Evolutionary conservation across 257 asterid genomes (phyloP), one percentile per base, ranked within the genome.

Genomic region (Ligustrum vulgare): DNA sequence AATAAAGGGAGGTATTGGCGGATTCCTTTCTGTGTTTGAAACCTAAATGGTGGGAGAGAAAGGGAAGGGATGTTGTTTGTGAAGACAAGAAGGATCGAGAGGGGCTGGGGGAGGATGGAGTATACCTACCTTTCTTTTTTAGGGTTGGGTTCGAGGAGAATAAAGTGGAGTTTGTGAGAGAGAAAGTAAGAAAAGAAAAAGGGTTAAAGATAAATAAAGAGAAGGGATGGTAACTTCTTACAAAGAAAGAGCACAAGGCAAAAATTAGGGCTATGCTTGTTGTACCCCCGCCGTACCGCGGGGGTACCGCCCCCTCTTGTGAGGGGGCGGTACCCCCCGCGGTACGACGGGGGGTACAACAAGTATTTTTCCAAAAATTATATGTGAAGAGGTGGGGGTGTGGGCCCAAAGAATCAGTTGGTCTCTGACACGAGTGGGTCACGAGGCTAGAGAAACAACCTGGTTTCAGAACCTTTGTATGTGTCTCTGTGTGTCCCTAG

Each of bases 211-310:
- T 79, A 69, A 80, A 75, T 22, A 80, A 82, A 81, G 90, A 82
- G 78, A 75, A 78, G 82, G 85, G 80, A 86, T 88, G 88, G 89
- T 86, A 89, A 87, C 88, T 87, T 91, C 87, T 87, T 89, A 83
- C 88, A 89, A 91, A 84, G 90, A 89, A 91, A 84, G 89, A 86
- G 81, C 90, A 84, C n/a, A 88, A 91, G 86, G 89, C 63, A 79
- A 86, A 91, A 28, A 76, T 68, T 86, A 78, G n/a, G n/a, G n/a
- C n/a, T n/a, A n/a, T n/a, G n/a, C n/a, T n/a, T n/a, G n/a, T n/a
- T n/a, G n/a, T n/a, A n/a, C n/a, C n/a, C n/a, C n/a, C n/a, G n/a
- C n/a, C n/a, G n/a, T n/a, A n/a, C n/a, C n/a, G n/a, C n/a, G n/a
- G n/a, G n/a, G n/a, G n/a, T n/a, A n/a, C n/a, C n/a, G n/a, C n/a